Evolutionary conservation across 2,329 filamentous ascomycete species (phyloP).

Genomic region (Rhynchosporium graminicola): DNA sequence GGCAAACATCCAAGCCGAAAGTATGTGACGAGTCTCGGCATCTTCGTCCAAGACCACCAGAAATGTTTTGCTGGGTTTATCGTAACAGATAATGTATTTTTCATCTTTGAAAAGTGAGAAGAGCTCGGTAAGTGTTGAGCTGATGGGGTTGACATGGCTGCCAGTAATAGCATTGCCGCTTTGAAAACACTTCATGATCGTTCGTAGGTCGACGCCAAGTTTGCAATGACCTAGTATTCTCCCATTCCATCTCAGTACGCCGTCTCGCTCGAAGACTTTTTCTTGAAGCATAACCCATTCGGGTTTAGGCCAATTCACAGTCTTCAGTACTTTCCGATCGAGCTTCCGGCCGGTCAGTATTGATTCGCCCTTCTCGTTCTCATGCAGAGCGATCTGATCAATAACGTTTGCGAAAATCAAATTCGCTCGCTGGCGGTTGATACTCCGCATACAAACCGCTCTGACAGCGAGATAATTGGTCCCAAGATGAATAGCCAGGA

Average conservation of each 20-base stretch:
- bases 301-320: slow-evolving; percentile 56
- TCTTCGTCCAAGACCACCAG: slow-evolving; percentile 65
- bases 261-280: slow-evolving; percentile 37
- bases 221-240: slow-evolving; percentile 53
- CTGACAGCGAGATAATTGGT: slow-evolving; percentile 87
- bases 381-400: slow-evolving; percentile 9
- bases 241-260: slow-evolving; percentile 52
- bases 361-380: background rate
- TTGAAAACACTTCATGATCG: slow-evolving; percentile 30
- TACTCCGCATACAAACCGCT: slow-evolving; percentile 76
- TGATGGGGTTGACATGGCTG: slow-evolving; percentile 4
- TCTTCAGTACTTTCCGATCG: background rate
- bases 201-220: slow-evolving; percentile 52
- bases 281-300: slow-evolving; percentile 56
- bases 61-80: slow-evolving; percentile 47
- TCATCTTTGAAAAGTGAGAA: slow-evolving; percentile 52
- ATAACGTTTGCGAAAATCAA: slow-evolving; percentile 68
- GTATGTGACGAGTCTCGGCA: slow-evolving; percentile 50
- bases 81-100: slow-evolving; percentile 63
- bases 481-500: slow-evolving; percentile 75
- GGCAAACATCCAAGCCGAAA: slow-evolving; percentile 59
- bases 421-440: slow-evolving; percentile 85
- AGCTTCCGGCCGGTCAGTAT: background rate
- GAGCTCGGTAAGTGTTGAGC: slow-evolving; percentile 41
- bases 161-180: slow-evolving; percentile 12